Base-by-base conservation (phyloP, 164 flowering plant species). In the Liriodendron chinense region DNA sequence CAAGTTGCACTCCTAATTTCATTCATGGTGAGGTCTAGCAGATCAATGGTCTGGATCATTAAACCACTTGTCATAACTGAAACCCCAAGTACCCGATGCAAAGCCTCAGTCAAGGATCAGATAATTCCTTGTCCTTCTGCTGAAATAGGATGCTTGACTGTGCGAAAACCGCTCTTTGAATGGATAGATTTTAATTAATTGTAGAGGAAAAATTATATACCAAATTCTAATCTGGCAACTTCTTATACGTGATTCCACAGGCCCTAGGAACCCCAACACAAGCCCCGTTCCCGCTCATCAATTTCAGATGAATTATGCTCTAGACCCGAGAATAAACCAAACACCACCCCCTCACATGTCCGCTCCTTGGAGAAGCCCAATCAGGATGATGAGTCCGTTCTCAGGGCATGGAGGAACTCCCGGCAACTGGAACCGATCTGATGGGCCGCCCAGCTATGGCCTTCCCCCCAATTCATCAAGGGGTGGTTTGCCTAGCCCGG, bases 261-360 rank as follows among this genome's bases (percentile, higher is more conserved):
- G 82, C 43, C 70, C 82, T 28, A 68, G 79, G 77, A 80, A 75
- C 69, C 72, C 75, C 59, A 75, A 70, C 74, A 34, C 73, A 74
- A 43, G 25, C 22, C 34, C 68, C 59, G 73, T 75, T 81, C 80
- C 77, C 26, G n/a, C 67, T 34, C 75, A 65, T 69, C 85, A 79
- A 18, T 75, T 77, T 66, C 87, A 75, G 9, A 68, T 63, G 74
- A 79, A 50, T 69, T 75, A 68, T 79, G 53, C 77, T 57, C 79
- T 80, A 0, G 68, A 78, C 71, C 82, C 74, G 49, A 61, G 75
- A 67, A n/a, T 59, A 14, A n/a, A 47, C 50, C 24, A 25, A 65
- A 26, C 70, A 65, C 59, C 68, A 67, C 65, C 65, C 20, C 66
- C 69, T 68, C 63, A 65, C 48, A 71, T 56, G 65, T 8, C 72